Conservation (phyloP, 2,329 filamentous ascomycete genomes). For the Sporothrix schenckii region DNA sequence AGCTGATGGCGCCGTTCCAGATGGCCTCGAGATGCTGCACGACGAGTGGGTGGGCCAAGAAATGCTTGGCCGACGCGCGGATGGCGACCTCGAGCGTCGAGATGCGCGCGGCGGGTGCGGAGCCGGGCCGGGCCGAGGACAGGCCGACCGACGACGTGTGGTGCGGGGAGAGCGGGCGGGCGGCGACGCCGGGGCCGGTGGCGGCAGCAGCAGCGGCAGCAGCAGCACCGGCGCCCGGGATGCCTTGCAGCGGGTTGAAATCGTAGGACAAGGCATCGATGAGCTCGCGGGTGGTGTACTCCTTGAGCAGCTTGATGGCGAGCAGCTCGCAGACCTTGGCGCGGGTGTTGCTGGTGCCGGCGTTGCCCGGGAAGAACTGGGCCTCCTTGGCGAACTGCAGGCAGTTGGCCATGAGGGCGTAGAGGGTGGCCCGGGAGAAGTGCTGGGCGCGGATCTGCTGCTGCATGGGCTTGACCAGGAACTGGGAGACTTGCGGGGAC, state of each 20-base stretch:
- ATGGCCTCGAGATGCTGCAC: slow-evolving; percentile 96
- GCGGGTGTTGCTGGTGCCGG: slow-evolving; percentile 79
- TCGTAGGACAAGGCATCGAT: slow-evolving; percentile 95
- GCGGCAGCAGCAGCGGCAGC: neutral
- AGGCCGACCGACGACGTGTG: slow-evolving; percentile 42
- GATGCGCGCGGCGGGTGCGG: slow-evolving; percentile 68
- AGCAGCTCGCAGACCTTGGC: slow-evolving; percentile 89
- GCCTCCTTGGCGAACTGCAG: slow-evolving; percentile 90
- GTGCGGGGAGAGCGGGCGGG: slow-evolving; percentile 38
- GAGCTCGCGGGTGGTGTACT: slow-evolving; percentile 84
- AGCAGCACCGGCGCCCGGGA: slow-evolving; percentile 50
- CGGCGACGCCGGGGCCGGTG: too few species aligned
- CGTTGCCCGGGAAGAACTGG: slow-evolving; percentile 78
- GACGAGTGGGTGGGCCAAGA: slow-evolving; percentile 86
- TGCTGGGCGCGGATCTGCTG: slow-evolving; percentile 81
- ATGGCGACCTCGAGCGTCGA: slow-evolving; percentile 90
- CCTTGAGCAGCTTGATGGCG: slow-evolving; percentile 84
- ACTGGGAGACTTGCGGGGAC: slow-evolving; percentile 94
- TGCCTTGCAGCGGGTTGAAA: slow-evolving; percentile 87
- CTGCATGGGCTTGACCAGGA: slow-evolving; percentile 92
- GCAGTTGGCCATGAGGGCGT: slow-evolving; percentile 90
- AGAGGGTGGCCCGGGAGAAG: slow-evolving; percentile 83
- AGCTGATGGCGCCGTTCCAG: slow-evolving; percentile 94
- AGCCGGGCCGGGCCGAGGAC: slow-evolving; percentile 45
- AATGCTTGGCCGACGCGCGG: slow-evolving; percentile 87